Percentiles rank a stretch among this genome's conserved stretches.
Evolutionary conservation across 192 early-diverging fungal species (phyloP).

Genomic region (Globomyces pollinis-pini): DNA sequence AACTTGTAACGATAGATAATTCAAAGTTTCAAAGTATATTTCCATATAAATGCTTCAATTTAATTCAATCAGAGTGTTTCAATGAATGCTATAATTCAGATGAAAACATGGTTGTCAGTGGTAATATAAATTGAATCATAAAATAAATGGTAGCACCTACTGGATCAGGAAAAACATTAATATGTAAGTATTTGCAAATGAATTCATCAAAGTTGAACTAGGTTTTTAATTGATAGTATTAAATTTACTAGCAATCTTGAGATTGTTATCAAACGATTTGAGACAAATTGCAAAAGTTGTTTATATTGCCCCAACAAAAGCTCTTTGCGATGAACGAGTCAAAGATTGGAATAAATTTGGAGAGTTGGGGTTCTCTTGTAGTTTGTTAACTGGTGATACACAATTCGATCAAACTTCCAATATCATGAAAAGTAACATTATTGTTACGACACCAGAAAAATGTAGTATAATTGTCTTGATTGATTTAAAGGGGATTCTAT

Average conservation of each 20-base stretch:
- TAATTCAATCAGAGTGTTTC: no score
- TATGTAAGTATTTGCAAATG: no score
- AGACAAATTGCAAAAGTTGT: slow-evolving; percentile 33
- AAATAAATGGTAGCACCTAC: slow-evolving; percentile 45
- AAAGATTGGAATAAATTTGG: slow-evolving; percentile 53
- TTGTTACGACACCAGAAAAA: slow-evolving; percentile 72
- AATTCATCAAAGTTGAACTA: no score
- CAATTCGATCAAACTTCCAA: slow-evolving; percentile 15
- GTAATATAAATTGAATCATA: no score
- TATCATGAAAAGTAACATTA: slow-evolving; percentile 30
- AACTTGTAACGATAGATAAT: no score
- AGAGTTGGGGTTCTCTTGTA: slow-evolving; percentile 47
- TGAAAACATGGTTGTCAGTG: no score
- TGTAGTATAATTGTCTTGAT: no score
- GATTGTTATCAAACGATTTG: neutral
- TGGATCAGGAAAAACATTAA: slow-evolving; percentile 56
- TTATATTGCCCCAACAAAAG: slow-evolving; percentile 62
- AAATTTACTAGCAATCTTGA: slow-evolving; percentile 49
- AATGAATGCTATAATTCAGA: no score
- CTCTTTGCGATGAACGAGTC: slow-evolving; percentile 53
- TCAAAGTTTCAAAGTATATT: no score
- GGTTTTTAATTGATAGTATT: no score
- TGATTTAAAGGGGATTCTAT: no score
- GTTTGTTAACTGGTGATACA: slow-evolving; percentile 59
- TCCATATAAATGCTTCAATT: no score